Base-by-base conservation (phyloP, 805 yeast species). In the Metschnikowia reukaufii region DNA sequence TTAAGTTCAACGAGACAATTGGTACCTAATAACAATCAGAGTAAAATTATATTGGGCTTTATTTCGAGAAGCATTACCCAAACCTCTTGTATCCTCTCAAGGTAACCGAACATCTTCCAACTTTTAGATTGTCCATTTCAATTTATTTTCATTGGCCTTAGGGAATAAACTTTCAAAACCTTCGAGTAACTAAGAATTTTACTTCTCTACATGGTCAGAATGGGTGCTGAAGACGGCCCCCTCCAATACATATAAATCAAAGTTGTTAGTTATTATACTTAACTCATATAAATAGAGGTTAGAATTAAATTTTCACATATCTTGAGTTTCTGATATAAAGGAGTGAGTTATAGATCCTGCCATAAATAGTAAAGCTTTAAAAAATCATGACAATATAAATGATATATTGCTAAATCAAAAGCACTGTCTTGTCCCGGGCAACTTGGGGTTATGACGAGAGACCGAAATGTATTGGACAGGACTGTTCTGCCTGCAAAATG, bases 391-490 rank as follows among this genome's bases (percentile, higher is more conserved):
- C n/a, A n/a, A n/a, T n/a, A n/a, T n/a, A n/a, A n/a, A n/a, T n/a
- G n/a, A n/a, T n/a, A n/a, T n/a, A n/a, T n/a, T n/a, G n/a, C n/a
- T n/a, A n/a, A n/a, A n/a, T n/a, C n/a, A n/a, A n/a, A n/a, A n/a
- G n/a, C n/a, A 94, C 99, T 3, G 98, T 98, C 65, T 88, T 90
- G 60, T 92, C 98, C 58, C 94, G 99, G 0, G 86, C 78, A 50
- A 89, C 63, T 1, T 77, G 75, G 0, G 96, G 82, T 47, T 82
- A 82, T 10, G 90, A 81, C 2, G 96, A 86, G 16, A 94, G 73
- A 0, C 99, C 99, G 68, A 94, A 94, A 62, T 94, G 99, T 45
- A 94, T 94, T 54, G 94, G 65, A 29, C 72, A 78, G 0, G 95
- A 89, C 8, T 51, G 56, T 7, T 40, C 50, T 4, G 52, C 50